phyloP scores from a whole-genome alignment of 192 early-diverging fungal genomes.

The Podila epicladia region DNA sequence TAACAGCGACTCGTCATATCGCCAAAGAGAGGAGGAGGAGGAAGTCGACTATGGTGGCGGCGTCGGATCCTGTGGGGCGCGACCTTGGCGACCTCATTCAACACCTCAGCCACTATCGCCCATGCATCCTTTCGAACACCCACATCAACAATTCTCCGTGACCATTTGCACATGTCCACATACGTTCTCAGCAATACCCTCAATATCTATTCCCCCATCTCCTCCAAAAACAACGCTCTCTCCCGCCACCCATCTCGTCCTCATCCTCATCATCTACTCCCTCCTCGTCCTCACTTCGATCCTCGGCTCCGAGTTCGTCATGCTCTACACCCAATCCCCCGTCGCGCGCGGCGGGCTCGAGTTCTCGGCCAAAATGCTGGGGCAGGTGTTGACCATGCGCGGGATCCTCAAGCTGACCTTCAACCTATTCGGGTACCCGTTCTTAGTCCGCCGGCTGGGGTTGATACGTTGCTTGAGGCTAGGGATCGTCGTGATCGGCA shows the following conservation, averaged over 20 bases:
- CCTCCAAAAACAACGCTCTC: not conserved
- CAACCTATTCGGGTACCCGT: conserved; percentile 22
- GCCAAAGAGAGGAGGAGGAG: not conserved
- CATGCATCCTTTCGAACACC: too few species aligned
- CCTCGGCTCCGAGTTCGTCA: conserved; percentile 27
- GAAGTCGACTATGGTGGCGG: not conserved
- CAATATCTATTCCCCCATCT: not conserved
- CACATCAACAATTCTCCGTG: too few species aligned
- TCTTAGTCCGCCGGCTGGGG: conserved; percentile 16
- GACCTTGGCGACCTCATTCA: too few species aligned
- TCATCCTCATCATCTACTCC: conserved; percentile 25
- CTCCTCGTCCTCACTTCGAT: conserved; percentile 25
- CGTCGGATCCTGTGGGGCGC: not conserved
- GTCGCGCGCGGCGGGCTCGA: conserved; percentile 19
- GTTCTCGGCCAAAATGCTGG: conserved; percentile 19
- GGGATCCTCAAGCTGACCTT: conserved; percentile 28
- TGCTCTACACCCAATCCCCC: conserved; percentile 37
- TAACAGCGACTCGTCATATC: not conserved
- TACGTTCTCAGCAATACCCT: not conserved
- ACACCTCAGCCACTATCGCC: too few species aligned
- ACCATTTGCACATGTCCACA: too few species aligned
- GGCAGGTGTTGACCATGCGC: conserved; percentile 24
- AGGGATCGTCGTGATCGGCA: conserved; percentile 20
- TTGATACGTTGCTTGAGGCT: conserved; percentile 13
- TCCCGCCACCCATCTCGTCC: not conserved